Conservation (phyloP, 768 basidiomycete genomes). For the Leccinellum rugosiceps region DNA sequence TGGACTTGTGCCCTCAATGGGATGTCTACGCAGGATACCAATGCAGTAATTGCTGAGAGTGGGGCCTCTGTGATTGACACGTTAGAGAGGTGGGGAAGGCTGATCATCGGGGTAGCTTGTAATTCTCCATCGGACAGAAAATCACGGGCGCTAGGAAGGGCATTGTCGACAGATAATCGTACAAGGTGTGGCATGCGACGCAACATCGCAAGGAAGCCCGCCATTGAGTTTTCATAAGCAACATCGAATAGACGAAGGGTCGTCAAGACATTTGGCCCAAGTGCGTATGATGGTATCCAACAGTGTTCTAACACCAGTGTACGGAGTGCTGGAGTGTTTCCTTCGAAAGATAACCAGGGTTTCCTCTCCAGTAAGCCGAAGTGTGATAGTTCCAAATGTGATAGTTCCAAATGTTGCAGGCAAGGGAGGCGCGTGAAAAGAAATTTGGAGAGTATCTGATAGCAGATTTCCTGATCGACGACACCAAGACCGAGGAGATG, state of each 20-base stretch:
- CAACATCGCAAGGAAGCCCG: neutral
- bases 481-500: neutral
- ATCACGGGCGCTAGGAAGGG: neutral
- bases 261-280: neutral
- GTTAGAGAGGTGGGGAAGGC: neutral
- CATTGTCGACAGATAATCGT: neutral
- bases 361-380: accelerated
- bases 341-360: neutral
- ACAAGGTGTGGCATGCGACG: too few relatives aligned
- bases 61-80: neutral
- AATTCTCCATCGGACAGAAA: neutral
- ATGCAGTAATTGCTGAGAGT: neutral
- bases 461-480: neutral
- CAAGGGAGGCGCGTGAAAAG: neutral
- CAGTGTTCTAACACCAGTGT: neutral
- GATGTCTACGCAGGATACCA: neutral
- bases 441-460: neutral
- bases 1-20: neutral
- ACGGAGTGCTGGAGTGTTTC: accelerated
- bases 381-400: too few relatives aligned
- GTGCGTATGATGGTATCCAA: neutral
- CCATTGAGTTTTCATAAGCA: neutral
- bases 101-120: neutral
- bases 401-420: neutral
- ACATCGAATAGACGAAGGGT: neutral